phyloP scores from a whole-genome alignment of 768 basidiomycete species.

The Lactifluus pinguis region DNA sequence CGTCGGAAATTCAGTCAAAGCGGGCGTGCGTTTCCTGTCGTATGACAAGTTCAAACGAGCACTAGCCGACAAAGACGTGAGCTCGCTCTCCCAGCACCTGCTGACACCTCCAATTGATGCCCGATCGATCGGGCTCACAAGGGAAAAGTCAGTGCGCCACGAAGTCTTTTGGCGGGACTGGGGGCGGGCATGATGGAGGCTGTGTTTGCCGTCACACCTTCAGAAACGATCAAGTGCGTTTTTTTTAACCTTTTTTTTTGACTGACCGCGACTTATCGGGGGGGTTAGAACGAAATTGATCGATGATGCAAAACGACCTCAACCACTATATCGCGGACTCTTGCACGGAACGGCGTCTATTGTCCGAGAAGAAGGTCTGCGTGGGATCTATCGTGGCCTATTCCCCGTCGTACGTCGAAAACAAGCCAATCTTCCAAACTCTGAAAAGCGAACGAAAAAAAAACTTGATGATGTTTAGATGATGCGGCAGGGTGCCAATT shows the following conservation, averaged over 20 bases:
- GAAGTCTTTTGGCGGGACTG: constrained; percentile 72
- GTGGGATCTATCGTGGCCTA: constrained; percentile 82
- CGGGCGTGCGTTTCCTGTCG: constrained; percentile 90
- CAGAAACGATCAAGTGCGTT: constrained; percentile 93
- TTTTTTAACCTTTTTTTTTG: background rate
- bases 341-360: constrained; percentile 79
- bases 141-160: constrained; percentile 86
- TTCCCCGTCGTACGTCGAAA: constrained; percentile 74
- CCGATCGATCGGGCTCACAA: constrained; percentile 26
- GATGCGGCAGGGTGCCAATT: constrained; percentile 97
- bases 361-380: constrained; percentile 73
- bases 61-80: constrained; percentile 76
- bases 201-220: constrained; percentile 90
- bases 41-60: constrained; percentile 88
- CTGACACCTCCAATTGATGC: background rate
- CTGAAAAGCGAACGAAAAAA: background rate
- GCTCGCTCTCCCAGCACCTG: background rate
- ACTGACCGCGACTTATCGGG: background rate
- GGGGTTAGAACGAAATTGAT: constrained; percentile 84
- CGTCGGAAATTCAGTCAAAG: constrained; percentile 87
- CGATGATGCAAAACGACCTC: constrained; percentile 80
- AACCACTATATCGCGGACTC: constrained; percentile 80
- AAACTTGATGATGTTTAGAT: constrained; percentile 42
- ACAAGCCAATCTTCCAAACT: too few species aligned
- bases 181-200: constrained; percentile 92